Base-by-base conservation (phyloP, 2,329 filamentous ascomycete species). In the Aspergillus transmontanensis region DNA sequence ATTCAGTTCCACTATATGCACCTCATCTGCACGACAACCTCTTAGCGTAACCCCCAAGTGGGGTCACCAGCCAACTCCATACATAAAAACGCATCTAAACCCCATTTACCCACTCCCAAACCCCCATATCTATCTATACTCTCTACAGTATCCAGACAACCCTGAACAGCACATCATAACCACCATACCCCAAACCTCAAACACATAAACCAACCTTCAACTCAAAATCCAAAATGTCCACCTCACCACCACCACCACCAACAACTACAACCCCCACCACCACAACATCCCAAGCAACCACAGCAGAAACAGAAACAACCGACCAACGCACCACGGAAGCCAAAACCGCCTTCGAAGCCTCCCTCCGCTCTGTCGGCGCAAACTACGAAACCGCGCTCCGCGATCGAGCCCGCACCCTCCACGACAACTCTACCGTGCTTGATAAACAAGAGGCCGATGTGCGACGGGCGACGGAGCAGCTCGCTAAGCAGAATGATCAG, bases 401-500 rank as follows among this genome's bases (percentile, higher is more conserved):
- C 65, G 79, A 80, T 56, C 83, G 86, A 59, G 85, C 85, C 23
- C 76, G 80, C 51, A 84, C 83, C 62, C 80, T 89, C n/a, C 85
- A 87, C 72, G 72, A 78, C 50, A 89, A 89, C 71, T 78, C 82
- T 16, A 72, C 77, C 7, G 82, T 83, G 1, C 83, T 89, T 39
- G 74, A 79, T 16, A 83, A 82, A 67, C 87, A 89, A 70, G 85
- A 89, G 70, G 79, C 77, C 48, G 81, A 85, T 51, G 69, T 87
- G 43, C 78, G 75, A 48, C 82, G 80, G 67, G 76, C 82, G 65
- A 86, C 84, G n/a, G 76, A 76, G 12, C 79, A 78, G 21, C 72
- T 88, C 60, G 76, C 78, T 45, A 81, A 82, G 71, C 83, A 88
- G 73, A 85, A 81, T 68, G 81, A 80, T 36, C 80, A 84, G 71